These are phyloP conservation scores for Lupinus albus DNA, from an alignment of 306 rosid species.

Conservation along the genomic window DNA sequence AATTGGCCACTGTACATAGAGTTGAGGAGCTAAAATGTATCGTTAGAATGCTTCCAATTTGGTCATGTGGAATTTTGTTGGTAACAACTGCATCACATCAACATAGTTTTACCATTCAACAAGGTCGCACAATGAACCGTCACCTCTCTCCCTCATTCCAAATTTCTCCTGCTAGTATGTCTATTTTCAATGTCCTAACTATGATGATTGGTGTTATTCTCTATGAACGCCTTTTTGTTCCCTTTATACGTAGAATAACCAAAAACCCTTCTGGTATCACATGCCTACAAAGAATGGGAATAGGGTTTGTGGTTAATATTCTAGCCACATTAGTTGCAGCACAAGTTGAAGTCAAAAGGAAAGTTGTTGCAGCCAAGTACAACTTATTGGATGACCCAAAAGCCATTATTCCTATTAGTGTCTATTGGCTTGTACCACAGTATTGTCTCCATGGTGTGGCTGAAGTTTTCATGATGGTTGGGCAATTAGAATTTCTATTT, in stretches of 20 bases:
- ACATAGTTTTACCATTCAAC: constrained; percentile 67
- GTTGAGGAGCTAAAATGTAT: constrained; percentile 78
- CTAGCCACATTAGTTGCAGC: constrained; percentile 62
- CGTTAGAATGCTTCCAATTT: constrained; percentile 76
- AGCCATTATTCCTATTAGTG: constrained; percentile 63
- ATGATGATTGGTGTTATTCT: constrained; percentile 63
- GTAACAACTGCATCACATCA: constrained; percentile 58
- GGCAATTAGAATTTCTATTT: constrained; percentile 77
- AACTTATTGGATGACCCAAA: constrained; percentile 62
- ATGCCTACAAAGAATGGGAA: constrained; percentile 78
- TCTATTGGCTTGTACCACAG: constrained; percentile 82
- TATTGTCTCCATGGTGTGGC: constrained; percentile 63
- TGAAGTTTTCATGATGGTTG: constrained; percentile 74
- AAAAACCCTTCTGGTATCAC: constrained; percentile 70
- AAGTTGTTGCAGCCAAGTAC: constrained; percentile 50
- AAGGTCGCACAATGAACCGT: constrained; percentile 79
- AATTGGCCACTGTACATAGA: constrained; percentile 64
- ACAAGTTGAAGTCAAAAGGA: constrained; percentile 57
- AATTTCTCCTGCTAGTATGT: constrained; percentile 68
- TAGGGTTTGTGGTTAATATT: constrained; percentile 62
- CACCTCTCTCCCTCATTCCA: constrained; percentile 56
- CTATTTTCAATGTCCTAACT: constrained; percentile 61
- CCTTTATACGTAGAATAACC: constrained; percentile 59
- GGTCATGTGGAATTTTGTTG: constrained; percentile 60
- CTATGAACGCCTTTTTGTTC: constrained; percentile 71